Base-by-base conservation (phyloP, 805 yeast species). In the Saturnispora mendoncae region DNA sequence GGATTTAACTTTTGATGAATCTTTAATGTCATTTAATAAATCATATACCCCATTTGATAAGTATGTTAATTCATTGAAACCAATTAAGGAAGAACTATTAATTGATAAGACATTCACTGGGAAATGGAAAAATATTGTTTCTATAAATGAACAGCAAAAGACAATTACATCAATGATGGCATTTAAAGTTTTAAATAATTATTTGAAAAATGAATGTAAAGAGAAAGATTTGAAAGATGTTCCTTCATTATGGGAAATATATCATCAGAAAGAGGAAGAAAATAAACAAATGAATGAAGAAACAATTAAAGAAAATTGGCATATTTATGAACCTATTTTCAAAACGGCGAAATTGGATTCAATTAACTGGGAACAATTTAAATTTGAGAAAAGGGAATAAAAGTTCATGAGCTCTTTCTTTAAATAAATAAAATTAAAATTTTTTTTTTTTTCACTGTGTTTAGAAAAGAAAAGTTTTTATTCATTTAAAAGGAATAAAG, bases 221-320 rank as follows among this genome's bases (percentile, higher is more conserved):
- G 4, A 33, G 9, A 7, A 7, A 23, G 10, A 10, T 10, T 23
- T 10, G 8, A 33, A 17, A 13, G 10, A 14, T 17, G 17, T 39
- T 17, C 42, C 38, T 18, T 27, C 38, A 3, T 17, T 39, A 9
- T 39, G 42, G 42, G 33, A 39, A 18, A 39, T 39, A 38, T 39
- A 39, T 21, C 32, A 21, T 20, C 12, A 20, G 10, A 36, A 39
- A 15, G 33, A 33, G 13, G 23, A 26, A 14, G 20, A 7, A 10
- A 39, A 39, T 19, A 25, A 33, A 10, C 10, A 9, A 17, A 17
- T 23, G 2, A 23, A 21, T 18, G 6, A 26, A 5, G 3, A 27
- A 13, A 12, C 10, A 13, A n/a, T 36, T 6, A 29, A 26, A 12
- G 15, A 27, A 6, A 17, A 18, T 19, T 27, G 39, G 39, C 7